Base-by-base conservation (phyloP, 164 flowering plant species). In the Vitis rupestris region DNA sequence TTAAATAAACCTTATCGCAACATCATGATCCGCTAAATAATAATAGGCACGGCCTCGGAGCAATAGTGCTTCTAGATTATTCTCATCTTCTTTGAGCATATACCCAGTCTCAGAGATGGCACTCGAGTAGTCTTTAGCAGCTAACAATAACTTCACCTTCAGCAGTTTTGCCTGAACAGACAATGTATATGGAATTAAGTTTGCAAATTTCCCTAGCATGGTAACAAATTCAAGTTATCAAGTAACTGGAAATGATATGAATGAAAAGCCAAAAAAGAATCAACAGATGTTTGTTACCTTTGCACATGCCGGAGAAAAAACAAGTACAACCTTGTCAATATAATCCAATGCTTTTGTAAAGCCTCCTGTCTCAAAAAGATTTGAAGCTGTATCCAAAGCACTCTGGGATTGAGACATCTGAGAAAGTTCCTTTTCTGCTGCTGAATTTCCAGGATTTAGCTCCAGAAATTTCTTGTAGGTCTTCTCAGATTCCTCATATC, bases 11-110 rank as follows among this genome's bases (percentile, higher is more conserved):
- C 94, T 93, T 61, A 78, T 53, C 58, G 99, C 94, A 78, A 95
- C 92, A 78, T 93, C 99, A 81, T 95, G 97, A 85, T 95, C 98
- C 57, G 97, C 93, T 64, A 95, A 82, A 80, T 90, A 93, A 76
- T 95, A 95, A 74, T 95, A 95, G 74, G 97, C 99, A 74, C 94
- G 90, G 10, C 99, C 99, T 72, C 99, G 96, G 30, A 88, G 81
- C 61, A 93, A 77, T 72, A 93, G 76, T 10, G 99, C 98, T 53
- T 91, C 98, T 64, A 95, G 81, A 78, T 93, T 85, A 70, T 85
- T 82, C 67, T 95, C 99, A 77, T 93, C 85, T 84, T 93, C 97
- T 82, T 91, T 93, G 48, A 95, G 97, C 61, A 95, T 80, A 76
- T 64, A 88, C 14, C 99, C 99, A 67, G 91, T 65, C 71, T 93